A percentile compares a stretch with the other conserved stretches of the same genome.
Evolutionary conservation across 257 asterid species (phyloP).

Genomic region (Solanum chilense): DNA sequence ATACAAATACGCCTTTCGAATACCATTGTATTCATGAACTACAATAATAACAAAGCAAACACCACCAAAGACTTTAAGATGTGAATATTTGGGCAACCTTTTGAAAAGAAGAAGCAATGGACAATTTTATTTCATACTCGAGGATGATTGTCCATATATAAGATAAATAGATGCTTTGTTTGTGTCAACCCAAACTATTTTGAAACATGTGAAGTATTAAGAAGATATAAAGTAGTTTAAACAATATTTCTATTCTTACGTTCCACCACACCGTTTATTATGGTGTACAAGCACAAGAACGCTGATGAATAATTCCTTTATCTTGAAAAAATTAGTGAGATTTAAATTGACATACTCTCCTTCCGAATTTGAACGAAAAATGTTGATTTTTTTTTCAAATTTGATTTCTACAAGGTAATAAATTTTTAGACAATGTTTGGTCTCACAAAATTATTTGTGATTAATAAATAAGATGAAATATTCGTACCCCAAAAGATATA

Average conservation of each 20-base stretch:
- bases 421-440: not conserved
- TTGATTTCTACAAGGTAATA: not conserved
- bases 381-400: not conserved
- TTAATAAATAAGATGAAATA: not conserved
- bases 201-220: not conserved
- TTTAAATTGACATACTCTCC: not conserved
- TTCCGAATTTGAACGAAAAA: not conserved
- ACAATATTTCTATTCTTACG: not conserved
- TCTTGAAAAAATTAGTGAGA: not conserved
- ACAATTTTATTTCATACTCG: not conserved
- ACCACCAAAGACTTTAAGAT: not conserved
- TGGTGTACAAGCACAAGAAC: not conserved
- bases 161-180: not conserved
- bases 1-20: not conserved
- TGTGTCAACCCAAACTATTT: not conserved
- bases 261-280: constrained; percentile 3
- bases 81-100: not conserved
- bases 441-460: not conserved
- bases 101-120: not conserved
- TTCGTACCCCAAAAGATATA: not conserved
- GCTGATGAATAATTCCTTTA: not conserved
- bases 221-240: not conserved
- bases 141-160: not conserved
- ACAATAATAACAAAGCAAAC: not conserved
- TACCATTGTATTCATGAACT: not conserved